These are phyloP conservation scores for Oryza meyeriana DNA, from an alignment of 176 grass and related monocot genomes.

Conservation along the genomic window DNA sequence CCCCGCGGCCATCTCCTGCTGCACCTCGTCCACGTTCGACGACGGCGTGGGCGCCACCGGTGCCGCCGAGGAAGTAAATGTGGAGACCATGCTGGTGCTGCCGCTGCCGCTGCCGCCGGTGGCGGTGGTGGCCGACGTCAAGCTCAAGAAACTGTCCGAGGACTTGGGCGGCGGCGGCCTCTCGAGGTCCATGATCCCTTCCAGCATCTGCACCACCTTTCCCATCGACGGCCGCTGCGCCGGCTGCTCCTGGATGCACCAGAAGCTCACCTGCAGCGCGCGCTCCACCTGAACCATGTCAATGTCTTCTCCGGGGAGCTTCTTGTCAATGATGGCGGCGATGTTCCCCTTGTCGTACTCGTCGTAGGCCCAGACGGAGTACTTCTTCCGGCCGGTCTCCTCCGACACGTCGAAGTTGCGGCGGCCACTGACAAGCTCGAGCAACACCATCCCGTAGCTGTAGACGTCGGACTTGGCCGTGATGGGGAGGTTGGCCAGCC, in stretches of 20 bases:
- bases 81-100: constrained; percentile 35
- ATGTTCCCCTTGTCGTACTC: constrained; percentile 75
- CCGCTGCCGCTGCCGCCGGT: constrained; percentile 26
- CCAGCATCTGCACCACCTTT: constrained; percentile 99
- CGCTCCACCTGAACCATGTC: constrained; percentile 76
- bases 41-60: not conserved
- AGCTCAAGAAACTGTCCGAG: constrained; percentile 42
- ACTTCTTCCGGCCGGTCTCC: constrained; percentile 78
- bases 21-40: constrained; percentile 6
- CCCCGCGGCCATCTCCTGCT: constrained; percentile 21
- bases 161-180: constrained; percentile 75
- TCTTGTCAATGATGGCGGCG: constrained; percentile 39
- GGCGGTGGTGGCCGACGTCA: constrained; percentile 38
- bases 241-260: constrained; percentile 99
- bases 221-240: constrained; percentile 85
- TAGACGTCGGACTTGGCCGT: constrained; percentile 93
- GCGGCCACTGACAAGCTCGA: constrained; percentile 74
- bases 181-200: constrained; percentile 83
- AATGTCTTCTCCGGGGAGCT: constrained; percentile 46
- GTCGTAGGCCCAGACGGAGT: constrained; percentile 82
- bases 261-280: constrained; percentile 72
- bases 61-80: constrained; percentile 26
- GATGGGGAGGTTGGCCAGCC: constrained; percentile 93
- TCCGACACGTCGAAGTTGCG: constrained; percentile 88
- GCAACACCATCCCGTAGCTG: constrained; percentile 97